phyloP scores from a whole-genome alignment of 2,329 filamentous ascomycete species.

The Bimuria novae-zelandiae region DNA sequence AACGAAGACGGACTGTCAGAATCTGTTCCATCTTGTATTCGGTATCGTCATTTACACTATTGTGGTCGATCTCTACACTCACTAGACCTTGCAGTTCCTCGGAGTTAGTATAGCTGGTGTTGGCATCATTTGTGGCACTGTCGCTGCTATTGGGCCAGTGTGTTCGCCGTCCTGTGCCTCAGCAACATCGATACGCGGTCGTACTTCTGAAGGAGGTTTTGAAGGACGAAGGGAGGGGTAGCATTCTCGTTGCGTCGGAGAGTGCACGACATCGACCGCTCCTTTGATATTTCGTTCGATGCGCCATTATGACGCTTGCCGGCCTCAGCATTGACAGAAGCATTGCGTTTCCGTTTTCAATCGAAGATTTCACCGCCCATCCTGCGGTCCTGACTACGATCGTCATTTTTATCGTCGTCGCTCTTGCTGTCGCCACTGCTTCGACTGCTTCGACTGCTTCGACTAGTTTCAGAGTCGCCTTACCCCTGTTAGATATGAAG shows the following conservation, averaged over 20 bases:
- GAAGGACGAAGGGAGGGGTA: not conserved
- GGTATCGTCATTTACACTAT: not conserved
- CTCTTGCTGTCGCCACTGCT: not conserved
- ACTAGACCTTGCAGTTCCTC: not conserved
- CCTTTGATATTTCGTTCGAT: not conserved
- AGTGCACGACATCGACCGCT: not conserved
- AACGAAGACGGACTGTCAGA: conserved; percentile 20
- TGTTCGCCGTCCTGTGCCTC: not conserved
- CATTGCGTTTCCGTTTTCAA: not conserved
- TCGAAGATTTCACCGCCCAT: not conserved
- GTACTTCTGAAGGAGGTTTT: not conserved
- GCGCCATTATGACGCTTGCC: not conserved
- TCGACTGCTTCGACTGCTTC: not conserved
- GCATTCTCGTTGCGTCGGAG: not conserved
- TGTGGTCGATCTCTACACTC: not conserved
- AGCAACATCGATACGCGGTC: not conserved
- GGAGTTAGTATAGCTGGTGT: not conserved
- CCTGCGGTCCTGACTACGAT: not conserved
- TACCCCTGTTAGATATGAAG: not conserved
- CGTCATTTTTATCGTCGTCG: too few species aligned
- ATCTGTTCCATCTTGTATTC: conserved; percentile 12
- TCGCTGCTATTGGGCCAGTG: not conserved
- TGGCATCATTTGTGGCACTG: not conserved
- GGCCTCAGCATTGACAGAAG: not conserved
- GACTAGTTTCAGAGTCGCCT: not conserved